Percentiles rank a stretch among this genome's conserved stretches.
Evolutionary conservation across 2,329 filamentous ascomycete species (phyloP).

Genomic region (Colletotrichum sp.): DNA sequence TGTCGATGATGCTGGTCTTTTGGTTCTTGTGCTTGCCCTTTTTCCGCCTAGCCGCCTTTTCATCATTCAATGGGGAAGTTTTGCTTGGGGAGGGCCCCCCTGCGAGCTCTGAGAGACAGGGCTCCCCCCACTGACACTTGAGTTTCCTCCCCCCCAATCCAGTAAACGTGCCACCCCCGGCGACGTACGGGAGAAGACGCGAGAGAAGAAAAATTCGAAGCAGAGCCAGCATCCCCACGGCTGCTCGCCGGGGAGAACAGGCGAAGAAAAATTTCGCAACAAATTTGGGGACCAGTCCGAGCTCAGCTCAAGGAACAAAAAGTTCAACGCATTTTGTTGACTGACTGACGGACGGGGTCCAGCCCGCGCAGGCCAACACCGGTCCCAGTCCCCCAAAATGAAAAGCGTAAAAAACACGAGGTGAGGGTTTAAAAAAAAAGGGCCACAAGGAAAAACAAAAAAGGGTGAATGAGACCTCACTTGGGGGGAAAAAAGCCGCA

Average conservation of each 20-base stretch:
- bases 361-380: neutral
- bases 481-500: neutral
- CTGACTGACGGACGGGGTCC: neutral
- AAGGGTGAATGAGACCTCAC: neutral
- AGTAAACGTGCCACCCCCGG: slow-evolving; percentile 1
- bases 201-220: slow-evolving; percentile 25
- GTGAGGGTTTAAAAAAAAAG: neutral
- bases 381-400: neutral
- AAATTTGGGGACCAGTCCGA: neutral
- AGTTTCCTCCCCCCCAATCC: slow-evolving; percentile 10
- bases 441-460: neutral
- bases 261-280: neutral
- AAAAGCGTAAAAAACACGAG: neutral
- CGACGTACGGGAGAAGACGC: neutral
- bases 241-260: neutral
- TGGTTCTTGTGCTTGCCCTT: neutral
- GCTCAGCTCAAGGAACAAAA: neutral
- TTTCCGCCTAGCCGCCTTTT: neutral
- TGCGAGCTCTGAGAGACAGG: slow-evolving; percentile 6
- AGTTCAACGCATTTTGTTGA: neutral
- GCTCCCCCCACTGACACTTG: slow-evolving; percentile 2
- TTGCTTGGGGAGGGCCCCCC: neutral
- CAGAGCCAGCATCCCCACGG: slow-evolving; percentile 5
- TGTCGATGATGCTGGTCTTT: neutral
- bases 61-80: neutral